Base-by-base conservation (phyloP, 805 yeast genomes). In the Starmera dryadoides region DNA sequence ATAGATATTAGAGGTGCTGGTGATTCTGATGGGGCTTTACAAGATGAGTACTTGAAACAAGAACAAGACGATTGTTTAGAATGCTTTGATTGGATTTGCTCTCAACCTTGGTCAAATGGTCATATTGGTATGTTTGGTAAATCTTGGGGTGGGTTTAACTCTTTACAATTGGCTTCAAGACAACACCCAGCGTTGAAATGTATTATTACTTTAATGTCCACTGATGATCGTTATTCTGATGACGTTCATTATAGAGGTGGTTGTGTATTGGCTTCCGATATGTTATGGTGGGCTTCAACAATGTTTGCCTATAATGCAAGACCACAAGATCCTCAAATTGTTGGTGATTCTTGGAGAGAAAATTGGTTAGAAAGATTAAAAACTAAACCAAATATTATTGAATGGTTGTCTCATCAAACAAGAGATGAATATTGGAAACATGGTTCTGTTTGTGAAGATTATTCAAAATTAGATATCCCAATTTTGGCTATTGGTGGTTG, bases 221-320 rank as follows among this genome's bases (percentile, higher is more conserved):
- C 74, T 1, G 74, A 69, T 47, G 73, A 69, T 41, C 52, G 73
- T 50, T 69, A 69, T 48, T 47, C 70, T 3, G 74, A 68, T 48
- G 74, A 68, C 47, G 74, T 68, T n/a, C 74, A 69, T 44, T 68
- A 69, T 41, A 57, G 73, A 37, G 74, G 73, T 35, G 73, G 73
- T 12, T 63, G 69, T 53, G 33, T 68, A 12, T 41, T 69, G 33
- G 73, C 71, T 1, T 56, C 64, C 4, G 73, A 69, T 49, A 68
- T 69, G 73, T 48, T 69, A 14, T 68, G 73, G 73, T 69, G 74
- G 74, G 73, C 70, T 1, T 64, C 71, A 6, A 68, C 73, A 0
- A 69, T 69, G 73, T 51, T 60, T 22, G 61, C 59, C 4, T 69
- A 67, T 40, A 63, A 62, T 22, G 69, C 71, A 34, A 60, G 73